phyloP scores from a whole-genome alignment of 2,329 filamentous ascomycete genomes.

The Pseudogymnoascus pannorum region DNA sequence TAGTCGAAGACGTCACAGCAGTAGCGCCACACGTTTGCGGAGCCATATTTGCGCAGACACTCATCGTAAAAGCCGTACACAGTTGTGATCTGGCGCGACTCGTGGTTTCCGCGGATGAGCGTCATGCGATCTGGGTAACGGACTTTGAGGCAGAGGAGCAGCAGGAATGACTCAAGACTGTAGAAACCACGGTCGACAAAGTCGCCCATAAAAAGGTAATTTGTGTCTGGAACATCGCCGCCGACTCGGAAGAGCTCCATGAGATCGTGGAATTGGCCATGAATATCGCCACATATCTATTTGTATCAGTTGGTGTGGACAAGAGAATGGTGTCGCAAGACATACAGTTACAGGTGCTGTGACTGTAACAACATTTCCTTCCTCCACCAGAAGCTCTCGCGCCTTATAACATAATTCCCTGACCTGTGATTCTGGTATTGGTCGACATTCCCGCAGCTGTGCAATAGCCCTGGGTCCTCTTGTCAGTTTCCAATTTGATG shows the following conservation, averaged over 20 bases:
- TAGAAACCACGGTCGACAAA: conserved; percentile 99
- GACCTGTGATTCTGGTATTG: conserved; percentile 91
- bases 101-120: conserved; percentile 97
- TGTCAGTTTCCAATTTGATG: conserved; percentile 10
- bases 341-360: conserved; percentile 86
- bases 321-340: background rate
- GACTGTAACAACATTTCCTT: conserved; percentile 94
- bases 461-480: conserved; percentile 67
- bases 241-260: conserved; percentile 99
- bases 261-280: conserved; percentile 96
- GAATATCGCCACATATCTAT: conserved; percentile 84
- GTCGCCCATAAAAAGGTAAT: conserved; percentile 99
- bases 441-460: conserved; percentile 89
- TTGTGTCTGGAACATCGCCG: conserved; percentile 94
- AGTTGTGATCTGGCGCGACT: conserved; percentile 97
- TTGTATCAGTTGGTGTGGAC: background rate
- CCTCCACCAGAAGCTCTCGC: conserved; percentile 89
- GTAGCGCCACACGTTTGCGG: conserved; percentile 98
- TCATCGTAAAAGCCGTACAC: conserved; percentile 99
- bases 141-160: conserved; percentile 95
- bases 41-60: conserved; percentile 97
- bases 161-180: conserved; percentile 94
- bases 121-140: conserved; percentile 97
- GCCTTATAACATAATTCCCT: conserved; percentile 97
- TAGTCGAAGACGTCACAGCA: conserved; percentile 99